Percentiles rank a stretch among this genome's conserved stretches.
Evolutionary conservation across 1,284 basidiomycete species (phyloP).

Genomic region (Salmacisia buchloeana): DNA sequence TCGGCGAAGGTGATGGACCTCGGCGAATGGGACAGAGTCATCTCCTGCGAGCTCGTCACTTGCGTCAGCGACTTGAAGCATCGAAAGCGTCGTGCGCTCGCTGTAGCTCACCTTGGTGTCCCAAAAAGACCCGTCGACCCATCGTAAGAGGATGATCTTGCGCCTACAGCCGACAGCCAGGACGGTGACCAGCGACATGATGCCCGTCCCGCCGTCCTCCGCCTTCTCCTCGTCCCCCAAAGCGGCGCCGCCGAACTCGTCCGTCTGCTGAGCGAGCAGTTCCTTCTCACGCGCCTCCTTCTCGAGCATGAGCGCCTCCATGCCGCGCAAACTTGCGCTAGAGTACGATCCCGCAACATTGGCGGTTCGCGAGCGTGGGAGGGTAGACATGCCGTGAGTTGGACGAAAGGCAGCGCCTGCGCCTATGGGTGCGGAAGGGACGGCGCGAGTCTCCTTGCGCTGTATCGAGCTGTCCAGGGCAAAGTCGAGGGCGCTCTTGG

Average conservation of each 20-base stretch:
- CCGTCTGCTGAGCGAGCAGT: neutral
- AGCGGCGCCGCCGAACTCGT: too few relatives aligned
- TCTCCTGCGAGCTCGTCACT: conserved; percentile 60
- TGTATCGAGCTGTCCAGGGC: conserved; percentile 64
- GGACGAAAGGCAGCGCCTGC: conserved; percentile 12
- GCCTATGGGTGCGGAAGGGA: conserved; percentile 10
- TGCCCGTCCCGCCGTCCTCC: conserved; percentile 4
- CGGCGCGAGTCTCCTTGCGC: conserved; percentile 6
- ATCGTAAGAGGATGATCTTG: conserved; percentile 76
- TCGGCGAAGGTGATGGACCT: conserved; percentile 67
- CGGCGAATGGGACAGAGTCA: conserved; percentile 75
- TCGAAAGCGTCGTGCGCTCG: neutral
- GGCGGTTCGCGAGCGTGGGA: conserved; percentile 9
- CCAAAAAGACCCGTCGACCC: conserved; percentile 73
- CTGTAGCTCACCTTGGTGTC: conserved; percentile 61
- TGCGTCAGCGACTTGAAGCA: neutral
- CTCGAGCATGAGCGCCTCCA: conserved; percentile 20
- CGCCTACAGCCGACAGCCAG: conserved; percentile 79
- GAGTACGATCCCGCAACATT: conserved; percentile 12
- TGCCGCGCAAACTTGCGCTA: conserved; percentile 28
- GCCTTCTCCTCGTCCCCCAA: conserved; percentile 12
- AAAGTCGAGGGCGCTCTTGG: conserved; percentile 75
- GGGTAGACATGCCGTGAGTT: conserved; percentile 1
- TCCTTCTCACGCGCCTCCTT: conserved; percentile 8
- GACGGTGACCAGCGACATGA: conserved; percentile 59